A percentile compares a stretch with the other conserved stretches of the same genome.
These are phyloP conservation scores for Fusarium penzigii DNA, from an alignment of 2,329 filamentous ascomycete species.

Conservation along the genomic window DNA sequence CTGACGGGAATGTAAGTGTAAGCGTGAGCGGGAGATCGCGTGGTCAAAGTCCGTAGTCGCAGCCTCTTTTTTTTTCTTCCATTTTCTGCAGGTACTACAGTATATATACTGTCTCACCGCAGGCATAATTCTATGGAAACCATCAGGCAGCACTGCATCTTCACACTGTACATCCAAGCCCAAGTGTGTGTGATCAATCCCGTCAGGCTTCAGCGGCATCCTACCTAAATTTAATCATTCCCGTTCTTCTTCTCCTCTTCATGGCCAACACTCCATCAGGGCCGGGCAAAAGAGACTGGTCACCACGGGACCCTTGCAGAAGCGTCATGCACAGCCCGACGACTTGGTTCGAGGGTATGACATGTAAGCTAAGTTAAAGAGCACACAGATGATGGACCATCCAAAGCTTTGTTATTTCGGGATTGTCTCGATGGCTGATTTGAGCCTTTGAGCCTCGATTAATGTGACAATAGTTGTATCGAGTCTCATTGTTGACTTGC, in stretches of 20 bases:
- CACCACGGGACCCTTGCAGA: slow-evolving; percentile 25
- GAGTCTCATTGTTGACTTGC: too few relatives aligned
- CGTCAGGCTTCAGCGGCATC: neutral
- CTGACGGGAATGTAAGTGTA: slow-evolving; percentile 14
- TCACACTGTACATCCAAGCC: neutral
- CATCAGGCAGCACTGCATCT: neutral
- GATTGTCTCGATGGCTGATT: too few relatives aligned
- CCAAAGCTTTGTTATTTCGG: too few relatives aligned
- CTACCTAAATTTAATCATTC: slow-evolving; percentile 8
- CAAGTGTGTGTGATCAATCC: neutral
- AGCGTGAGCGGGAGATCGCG: slow-evolving; percentile 20
- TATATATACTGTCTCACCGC: neutral
- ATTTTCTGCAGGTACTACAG: neutral
- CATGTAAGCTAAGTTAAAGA: neutral
- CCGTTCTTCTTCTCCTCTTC: slow-evolving; percentile 16
- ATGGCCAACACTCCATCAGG: slow-evolving; percentile 2
- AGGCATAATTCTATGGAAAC: neutral
- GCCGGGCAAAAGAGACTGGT: slow-evolving; percentile 13
- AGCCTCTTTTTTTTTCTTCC: neutral
- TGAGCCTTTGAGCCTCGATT: too few relatives aligned
- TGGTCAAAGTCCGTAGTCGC: slow-evolving; percentile 6
- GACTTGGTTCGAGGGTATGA: slow-evolving; percentile 7
- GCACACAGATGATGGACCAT: too few relatives aligned
- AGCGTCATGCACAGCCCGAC: slow-evolving; percentile 5
- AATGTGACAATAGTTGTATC: too few relatives aligned